Evolutionary conservation across 2,329 filamentous ascomycete species (phyloP).

Genomic region (Colletotrichum sp.): DNA sequence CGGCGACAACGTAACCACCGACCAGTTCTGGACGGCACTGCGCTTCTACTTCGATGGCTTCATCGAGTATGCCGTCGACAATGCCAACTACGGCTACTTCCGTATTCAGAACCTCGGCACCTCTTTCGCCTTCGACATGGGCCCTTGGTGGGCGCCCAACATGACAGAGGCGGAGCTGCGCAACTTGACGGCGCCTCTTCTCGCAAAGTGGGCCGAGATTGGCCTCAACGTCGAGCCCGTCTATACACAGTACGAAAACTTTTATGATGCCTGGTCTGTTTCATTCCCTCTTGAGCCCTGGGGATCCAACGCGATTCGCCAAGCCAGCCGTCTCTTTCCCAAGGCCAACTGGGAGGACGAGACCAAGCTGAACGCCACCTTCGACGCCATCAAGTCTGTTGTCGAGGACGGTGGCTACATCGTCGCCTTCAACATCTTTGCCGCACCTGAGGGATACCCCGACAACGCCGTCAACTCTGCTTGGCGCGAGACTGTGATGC

Average conservation of each 20-base stretch:
- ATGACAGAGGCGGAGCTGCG: conserved; percentile 38
- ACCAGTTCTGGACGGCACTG: conserved; percentile 34
- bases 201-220: conserved; percentile 32
- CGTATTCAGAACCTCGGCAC: conserved; percentile 26
- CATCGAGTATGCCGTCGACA: conserved; percentile 27
- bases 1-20: conserved; percentile 23
- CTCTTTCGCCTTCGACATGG: conserved; percentile 36
- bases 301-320: conserved; percentile 27
- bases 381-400: conserved; percentile 28
- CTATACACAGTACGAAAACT: conserved; percentile 29
- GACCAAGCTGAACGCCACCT: conserved; percentile 30
- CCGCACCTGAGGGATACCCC: conserved; percentile 24
- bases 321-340: conserved; percentile 38
- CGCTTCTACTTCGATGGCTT: conserved; percentile 29
- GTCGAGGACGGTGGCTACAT: conserved; percentile 30
- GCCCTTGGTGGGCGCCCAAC: conserved; percentile 31
- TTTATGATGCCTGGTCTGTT: conserved; percentile 30
- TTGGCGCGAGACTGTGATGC: conserved; percentile 48
- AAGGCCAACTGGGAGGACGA: conserved; percentile 33
- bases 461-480: conserved; percentile 53
- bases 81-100: conserved; percentile 30
- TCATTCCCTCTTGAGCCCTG: conserved; percentile 28
- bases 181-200: conserved; percentile 36
- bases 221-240: conserved; percentile 32
- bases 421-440: conserved; percentile 34